A percentile compares a stretch with the other conserved stretches of the same genome.
phyloP scores from a whole-genome alignment of 2,329 filamentous ascomycete genomes.

The Xylaria multiplex region DNA sequence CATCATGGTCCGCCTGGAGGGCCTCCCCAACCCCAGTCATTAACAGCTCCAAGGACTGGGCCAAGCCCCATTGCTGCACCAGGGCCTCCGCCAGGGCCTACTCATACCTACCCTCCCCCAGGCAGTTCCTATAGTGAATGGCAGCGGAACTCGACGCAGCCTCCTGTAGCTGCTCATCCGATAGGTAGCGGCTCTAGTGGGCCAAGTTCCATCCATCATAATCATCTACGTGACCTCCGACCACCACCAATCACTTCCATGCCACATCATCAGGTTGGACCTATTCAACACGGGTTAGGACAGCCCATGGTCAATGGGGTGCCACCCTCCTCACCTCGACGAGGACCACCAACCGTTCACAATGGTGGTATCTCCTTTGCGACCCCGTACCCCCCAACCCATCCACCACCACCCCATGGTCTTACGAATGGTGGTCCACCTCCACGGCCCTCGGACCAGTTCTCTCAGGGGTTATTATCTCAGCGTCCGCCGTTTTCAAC shows the following conservation, averaged over 20 bases:
- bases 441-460: conserved; percentile 58
- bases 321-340: conserved; percentile 61
- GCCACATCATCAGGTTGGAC: conserved; percentile 55
- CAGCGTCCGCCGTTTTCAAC: conserved; percentile 57
- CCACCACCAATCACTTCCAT: conserved; percentile 59
- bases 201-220: conserved; percentile 45
- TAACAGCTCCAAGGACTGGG: conserved; percentile 43
- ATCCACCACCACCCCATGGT: conserved; percentile 45
- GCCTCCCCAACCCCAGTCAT: conserved; percentile 43
- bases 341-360: conserved; percentile 54
- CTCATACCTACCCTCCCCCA: conserved; percentile 54
- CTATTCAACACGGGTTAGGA: conserved; percentile 56
- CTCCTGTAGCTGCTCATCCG: conserved; percentile 59
- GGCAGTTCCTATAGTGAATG: conserved; percentile 58
- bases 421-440: conserved; percentile 55
- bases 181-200: conserved; percentile 59
- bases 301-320: conserved; percentile 58
- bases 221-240: conserved; percentile 57
- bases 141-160: conserved; percentile 61
- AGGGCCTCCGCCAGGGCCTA: conserved; percentile 49
- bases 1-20: conserved; percentile 44
- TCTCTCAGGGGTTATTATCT: conserved; percentile 56
- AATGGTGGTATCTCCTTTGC: conserved; percentile 55
- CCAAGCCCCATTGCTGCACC: conserved; percentile 51
- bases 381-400: conserved; percentile 48